Conservation (phyloP, 164 flowering plant genomes). For the Vitis amurensis region DNA sequence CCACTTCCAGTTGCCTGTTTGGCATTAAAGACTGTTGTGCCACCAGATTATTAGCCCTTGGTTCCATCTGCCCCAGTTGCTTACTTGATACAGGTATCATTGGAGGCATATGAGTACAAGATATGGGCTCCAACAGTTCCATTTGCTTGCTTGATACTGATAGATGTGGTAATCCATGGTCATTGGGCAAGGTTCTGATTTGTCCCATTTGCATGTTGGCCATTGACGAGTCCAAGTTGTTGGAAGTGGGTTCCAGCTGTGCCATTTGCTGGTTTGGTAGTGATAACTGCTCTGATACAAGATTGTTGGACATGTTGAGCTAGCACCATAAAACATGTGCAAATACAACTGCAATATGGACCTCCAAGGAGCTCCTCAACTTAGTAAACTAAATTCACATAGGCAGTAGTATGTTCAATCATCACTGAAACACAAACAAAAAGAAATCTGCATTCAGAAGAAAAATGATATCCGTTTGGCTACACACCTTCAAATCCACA, state of each 20-base stretch:
- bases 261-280: constrained; percentile 6
- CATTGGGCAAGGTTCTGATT: neutral
- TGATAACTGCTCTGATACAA: constrained; percentile 24
- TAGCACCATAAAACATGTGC: constrained; percentile 8
- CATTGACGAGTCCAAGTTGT: neutral
- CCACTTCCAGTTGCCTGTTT: constrained; percentile 10
- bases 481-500: neutral
- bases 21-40: constrained; percentile 18
- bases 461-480: neutral
- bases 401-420: neutral
- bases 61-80: constrained; percentile 24
- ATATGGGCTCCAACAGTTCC: constrained; percentile 18
- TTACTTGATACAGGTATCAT: constrained; percentile 8
- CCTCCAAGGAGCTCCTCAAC: neutral
- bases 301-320: constrained; percentile 39
- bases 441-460: neutral
- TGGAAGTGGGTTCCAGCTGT: constrained; percentile 7
- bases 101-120: constrained; percentile 13
- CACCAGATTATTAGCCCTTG: constrained; percentile 9
- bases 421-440: neutral
- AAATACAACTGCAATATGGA: neutral
- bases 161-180: constrained; percentile 1
- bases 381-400: neutral
- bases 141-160: constrained; percentile 21
- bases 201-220: constrained; percentile 1